These are phyloP conservation scores for Malassezia sympodialis DNA, from an alignment of 1,284 basidiomycete species.

Conservation along the genomic window DNA sequence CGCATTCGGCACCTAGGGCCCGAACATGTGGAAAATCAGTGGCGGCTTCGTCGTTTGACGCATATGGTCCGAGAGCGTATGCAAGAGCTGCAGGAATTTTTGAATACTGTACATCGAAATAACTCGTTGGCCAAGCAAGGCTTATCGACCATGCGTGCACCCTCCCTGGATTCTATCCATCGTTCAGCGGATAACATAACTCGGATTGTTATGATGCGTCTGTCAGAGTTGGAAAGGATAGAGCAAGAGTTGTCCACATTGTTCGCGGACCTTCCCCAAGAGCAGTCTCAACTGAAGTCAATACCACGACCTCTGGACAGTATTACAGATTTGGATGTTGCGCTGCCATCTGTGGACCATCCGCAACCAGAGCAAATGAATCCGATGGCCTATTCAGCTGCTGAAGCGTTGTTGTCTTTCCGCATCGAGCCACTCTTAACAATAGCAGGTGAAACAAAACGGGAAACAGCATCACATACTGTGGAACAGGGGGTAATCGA, in stretches of 20 bases:
- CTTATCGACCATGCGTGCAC: constrained; percentile 58
- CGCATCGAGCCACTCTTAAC: constrained; percentile 2
- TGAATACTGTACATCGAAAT: constrained; percentile 62
- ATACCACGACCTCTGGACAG: background rate
- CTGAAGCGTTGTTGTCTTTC: background rate
- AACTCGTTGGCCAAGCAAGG: constrained; percentile 59
- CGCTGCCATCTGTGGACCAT: background rate
- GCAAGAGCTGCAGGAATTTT: constrained; percentile 64
- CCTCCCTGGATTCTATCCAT: constrained; percentile 70
- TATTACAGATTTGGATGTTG: background rate
- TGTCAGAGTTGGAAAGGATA: constrained; percentile 9
- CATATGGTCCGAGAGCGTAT: constrained; percentile 63
- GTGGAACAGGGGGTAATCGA: background rate
- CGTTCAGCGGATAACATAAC: constrained; percentile 72
- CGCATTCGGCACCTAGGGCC: constrained; percentile 71
- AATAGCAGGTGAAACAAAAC: background rate
- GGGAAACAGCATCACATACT: background rate
- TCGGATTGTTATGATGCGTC: background rate
- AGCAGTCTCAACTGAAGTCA: background rate
- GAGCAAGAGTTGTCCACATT: background rate
- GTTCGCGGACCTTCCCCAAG: background rate
- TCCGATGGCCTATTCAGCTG: background rate
- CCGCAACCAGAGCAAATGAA: background rate
- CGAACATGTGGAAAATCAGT: constrained; percentile 73
- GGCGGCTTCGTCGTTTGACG: constrained; percentile 61